Evolutionary conservation across 371 early-diverging fungal species (phyloP).

Genomic region (Coemansia sp.): DNA sequence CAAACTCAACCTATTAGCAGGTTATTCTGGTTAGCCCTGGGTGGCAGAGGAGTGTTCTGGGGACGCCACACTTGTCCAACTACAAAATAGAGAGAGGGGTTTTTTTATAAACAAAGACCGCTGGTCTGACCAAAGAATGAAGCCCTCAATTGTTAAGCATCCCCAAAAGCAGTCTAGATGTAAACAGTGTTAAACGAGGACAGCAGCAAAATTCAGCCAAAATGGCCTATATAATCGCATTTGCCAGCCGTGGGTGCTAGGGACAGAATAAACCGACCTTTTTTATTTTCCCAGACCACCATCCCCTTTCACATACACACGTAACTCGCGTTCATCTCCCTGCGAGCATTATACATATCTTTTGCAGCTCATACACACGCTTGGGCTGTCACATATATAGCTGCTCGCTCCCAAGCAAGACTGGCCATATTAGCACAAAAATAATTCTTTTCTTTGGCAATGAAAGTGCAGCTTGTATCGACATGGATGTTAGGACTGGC

Average conservation of each 20-base stretch:
- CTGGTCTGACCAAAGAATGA: neutral
- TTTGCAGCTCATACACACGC: neutral
- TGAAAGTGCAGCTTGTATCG: conserved; percentile 18
- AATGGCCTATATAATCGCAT: neutral
- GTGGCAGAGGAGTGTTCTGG: no score
- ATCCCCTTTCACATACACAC: neutral
- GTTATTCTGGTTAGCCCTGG: no score
- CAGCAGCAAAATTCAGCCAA: neutral
- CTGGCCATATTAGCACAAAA: neutral
- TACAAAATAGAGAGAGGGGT: neutral
- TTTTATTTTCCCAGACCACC: neutral
- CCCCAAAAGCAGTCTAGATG: neutral
- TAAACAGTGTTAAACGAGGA: neutral
- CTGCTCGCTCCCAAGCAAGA: neutral
- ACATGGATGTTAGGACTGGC: conserved; percentile 7
- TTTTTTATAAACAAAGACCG: neutral
- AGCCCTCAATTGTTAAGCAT: neutral
- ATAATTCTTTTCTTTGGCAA: neutral
- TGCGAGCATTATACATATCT: neutral
- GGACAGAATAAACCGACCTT: neutral
- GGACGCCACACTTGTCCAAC: neutral
- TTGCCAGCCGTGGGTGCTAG: neutral
- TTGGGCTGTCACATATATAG: neutral
- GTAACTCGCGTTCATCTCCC: neutral
- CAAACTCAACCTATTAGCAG: no score